Percentiles rank a stretch among this genome's conserved stretches.
Evolutionary conservation across 331 rosid species (phyloP).

Genomic region (Ulmus americana): DNA sequence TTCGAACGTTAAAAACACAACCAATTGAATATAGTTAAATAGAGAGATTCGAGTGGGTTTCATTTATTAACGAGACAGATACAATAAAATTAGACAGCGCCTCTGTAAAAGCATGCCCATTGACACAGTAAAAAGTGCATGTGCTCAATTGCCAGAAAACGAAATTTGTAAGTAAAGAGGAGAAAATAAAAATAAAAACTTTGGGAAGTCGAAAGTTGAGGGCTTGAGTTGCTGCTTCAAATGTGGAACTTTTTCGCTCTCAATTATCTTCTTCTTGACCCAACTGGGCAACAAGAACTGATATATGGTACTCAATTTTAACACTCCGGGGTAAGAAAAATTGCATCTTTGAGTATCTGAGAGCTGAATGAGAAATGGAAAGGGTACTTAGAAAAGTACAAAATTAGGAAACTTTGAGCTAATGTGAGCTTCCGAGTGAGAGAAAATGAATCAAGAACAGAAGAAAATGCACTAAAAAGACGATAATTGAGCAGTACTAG

Average conservation of each 20-base stretch:
- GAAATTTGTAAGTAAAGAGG: not conserved
- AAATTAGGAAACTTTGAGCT: slow-evolving; percentile 13
- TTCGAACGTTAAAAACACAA: not conserved
- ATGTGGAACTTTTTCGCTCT: not conserved
- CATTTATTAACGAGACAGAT: not conserved
- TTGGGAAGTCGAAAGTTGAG: not conserved
- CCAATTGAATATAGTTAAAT: not conserved
- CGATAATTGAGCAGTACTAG: slow-evolving; percentile 7
- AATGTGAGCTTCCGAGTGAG: slow-evolving; percentile 15
- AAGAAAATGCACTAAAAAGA: slow-evolving; percentile 5
- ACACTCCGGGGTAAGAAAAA: not conserved
- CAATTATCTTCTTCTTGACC: not conserved
- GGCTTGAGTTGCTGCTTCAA: not conserved
- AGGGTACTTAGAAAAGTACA: not conserved
- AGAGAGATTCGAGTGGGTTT: not conserved
- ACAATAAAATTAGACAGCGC: not conserved
- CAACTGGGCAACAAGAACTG: not conserved
- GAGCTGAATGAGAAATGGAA: slow-evolving; percentile 2
- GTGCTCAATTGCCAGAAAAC: too few relatives aligned
- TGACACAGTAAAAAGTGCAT: too few relatives aligned
- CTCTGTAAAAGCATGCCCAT: too few relatives aligned
- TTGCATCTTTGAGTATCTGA: not conserved
- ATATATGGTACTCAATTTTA: not conserved
- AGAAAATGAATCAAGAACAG: slow-evolving; percentile 10
- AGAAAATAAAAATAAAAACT: not conserved